These are phyloP conservation scores for Zopfia rhizophila DNA, from an alignment of 2,329 filamentous ascomycete genomes.

Conservation along the genomic window DNA sequence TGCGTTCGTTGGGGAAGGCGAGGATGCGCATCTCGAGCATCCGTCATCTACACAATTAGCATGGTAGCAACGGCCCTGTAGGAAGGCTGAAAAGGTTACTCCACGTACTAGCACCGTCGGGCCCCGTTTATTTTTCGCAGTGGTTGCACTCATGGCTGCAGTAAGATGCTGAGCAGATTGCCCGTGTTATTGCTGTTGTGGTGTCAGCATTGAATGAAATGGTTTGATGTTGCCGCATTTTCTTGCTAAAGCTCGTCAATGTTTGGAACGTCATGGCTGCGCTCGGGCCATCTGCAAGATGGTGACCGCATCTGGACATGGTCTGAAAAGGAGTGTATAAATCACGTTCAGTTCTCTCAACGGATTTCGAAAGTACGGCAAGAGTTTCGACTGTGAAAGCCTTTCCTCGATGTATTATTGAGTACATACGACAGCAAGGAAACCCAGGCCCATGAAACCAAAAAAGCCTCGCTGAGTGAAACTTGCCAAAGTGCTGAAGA, in stretches of 20 bases:
- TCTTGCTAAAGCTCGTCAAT: slow-evolving; percentile 2
- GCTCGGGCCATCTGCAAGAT: too few species aligned
- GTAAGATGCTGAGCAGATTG: slow-evolving; percentile 3
- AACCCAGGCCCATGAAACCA: too few species aligned
- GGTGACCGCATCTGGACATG: too few species aligned
- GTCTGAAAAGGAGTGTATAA: too few species aligned
- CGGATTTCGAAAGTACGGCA: too few species aligned
- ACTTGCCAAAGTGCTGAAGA: too few species aligned
- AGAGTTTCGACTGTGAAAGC: too few species aligned
- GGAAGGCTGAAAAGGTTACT: slow-evolving; percentile 4
- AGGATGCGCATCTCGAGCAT: slow-evolving; percentile 61
- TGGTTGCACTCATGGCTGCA: slow-evolving; percentile 41
- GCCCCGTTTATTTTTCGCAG: slow-evolving; percentile 50
- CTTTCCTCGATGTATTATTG: too few species aligned
- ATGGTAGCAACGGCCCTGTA: slow-evolving; percentile 19
- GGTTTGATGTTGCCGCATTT: neutral
- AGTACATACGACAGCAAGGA: too few species aligned
- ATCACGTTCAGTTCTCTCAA: neutral
- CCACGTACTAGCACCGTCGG: slow-evolving; percentile 49
- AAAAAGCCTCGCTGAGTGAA: too few species aligned
- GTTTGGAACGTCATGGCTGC: slow-evolving; percentile 6
- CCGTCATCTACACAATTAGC: slow-evolving; percentile 61
- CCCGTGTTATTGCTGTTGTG: slow-evolving; percentile 8
- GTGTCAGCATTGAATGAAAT: neutral
- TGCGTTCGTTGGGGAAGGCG: slow-evolving; percentile 49